Evolutionary conservation across 2,329 filamentous ascomycete genomes (phyloP).

Genomic region (Pseudogymnoascus sp.): DNA sequence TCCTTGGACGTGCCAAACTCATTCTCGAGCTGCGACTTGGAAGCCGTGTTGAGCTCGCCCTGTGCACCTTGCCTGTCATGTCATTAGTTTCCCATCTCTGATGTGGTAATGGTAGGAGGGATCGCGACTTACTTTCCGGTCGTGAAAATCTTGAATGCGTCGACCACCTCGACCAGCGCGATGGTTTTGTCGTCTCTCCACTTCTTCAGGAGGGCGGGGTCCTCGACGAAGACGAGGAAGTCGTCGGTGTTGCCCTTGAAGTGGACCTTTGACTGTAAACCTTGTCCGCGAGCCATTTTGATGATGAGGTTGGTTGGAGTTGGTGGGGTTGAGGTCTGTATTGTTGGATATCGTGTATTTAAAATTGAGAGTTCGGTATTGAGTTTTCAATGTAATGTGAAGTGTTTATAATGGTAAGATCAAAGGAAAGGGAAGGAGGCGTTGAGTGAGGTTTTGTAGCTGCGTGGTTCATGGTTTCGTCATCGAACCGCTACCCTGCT

Average conservation of each 20-base stretch:
- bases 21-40: slow-evolving; percentile 65
- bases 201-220: slow-evolving; percentile 56
- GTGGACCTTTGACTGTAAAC: slow-evolving; percentile 53
- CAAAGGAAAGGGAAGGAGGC: not conserved
- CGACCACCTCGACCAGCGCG: slow-evolving; percentile 77
- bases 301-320: not conserved
- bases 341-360: not conserved
- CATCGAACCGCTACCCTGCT: not conserved
- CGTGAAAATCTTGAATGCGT: slow-evolving; percentile 79
- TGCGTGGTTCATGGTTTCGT: slow-evolving; percentile 3
- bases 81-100: not conserved
- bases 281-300: slow-evolving; percentile 48
- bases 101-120: not conserved
- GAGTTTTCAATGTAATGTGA: not conserved
- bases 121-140: slow-evolving; percentile 68
- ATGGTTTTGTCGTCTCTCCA: slow-evolving; percentile 76
- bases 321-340: not conserved
- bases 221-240: slow-evolving; percentile 60
- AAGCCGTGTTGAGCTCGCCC: slow-evolving; percentile 67
- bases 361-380: not conserved
- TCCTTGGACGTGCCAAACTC: slow-evolving; percentile 79
- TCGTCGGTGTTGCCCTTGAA: slow-evolving; percentile 61
- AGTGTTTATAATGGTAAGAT: slow-evolving; percentile 4
- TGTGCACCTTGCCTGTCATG: slow-evolving; percentile 35
- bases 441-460: not conserved